Percentiles rank a stretch among this genome's conserved stretches.
Conservation (phyloP, 192 early-diverging fungal species). For the Coemansia sp. region DNA sequence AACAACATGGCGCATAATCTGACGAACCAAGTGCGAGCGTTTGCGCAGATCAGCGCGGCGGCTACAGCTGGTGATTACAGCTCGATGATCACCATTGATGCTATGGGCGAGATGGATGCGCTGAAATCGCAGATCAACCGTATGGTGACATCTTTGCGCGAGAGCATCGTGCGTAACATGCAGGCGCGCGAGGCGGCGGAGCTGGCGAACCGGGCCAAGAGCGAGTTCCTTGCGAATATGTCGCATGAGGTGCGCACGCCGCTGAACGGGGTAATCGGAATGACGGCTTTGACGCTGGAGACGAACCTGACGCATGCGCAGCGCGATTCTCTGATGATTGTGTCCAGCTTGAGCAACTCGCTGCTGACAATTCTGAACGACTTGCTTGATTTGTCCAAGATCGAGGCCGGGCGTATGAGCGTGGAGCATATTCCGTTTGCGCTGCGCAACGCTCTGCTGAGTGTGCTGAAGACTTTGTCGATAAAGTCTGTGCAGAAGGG, state of each 20-base stretch:
- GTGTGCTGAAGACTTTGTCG: conserved; percentile 71
- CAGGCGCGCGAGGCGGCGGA: conserved; percentile 79
- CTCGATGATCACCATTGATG: conserved; percentile 74
- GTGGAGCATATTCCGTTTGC: conserved; percentile 74
- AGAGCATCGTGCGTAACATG: conserved; percentile 77
- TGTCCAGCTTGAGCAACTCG: conserved; percentile 70
- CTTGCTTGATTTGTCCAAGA: conserved; percentile 83
- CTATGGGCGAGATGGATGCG: conserved; percentile 83
- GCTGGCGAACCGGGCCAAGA: conserved; percentile 78
- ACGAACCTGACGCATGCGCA: conserved; percentile 78
- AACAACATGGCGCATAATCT: conserved; percentile 76
- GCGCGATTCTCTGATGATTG: conserved; percentile 80
- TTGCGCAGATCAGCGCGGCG: conserved; percentile 75
- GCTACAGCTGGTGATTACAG: conserved; percentile 74
- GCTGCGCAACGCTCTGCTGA: conserved; percentile 62
- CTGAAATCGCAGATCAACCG: conserved; percentile 84
- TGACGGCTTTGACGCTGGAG: conserved; percentile 74
- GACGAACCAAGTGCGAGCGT: conserved; percentile 78
- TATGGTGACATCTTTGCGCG: conserved; percentile 77
- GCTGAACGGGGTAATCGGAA: conserved; percentile 81
- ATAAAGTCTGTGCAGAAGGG: conserved; percentile 77
- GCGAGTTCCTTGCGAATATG: conserved; percentile 77
- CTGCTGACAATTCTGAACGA: conserved; percentile 80
- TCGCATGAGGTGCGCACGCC: conserved; percentile 84
- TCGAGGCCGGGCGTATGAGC: conserved; percentile 82